These are phyloP conservation scores for Yamadazyma pseudoaaseri DNA, from an alignment of 1,139 yeast species.

Conservation along the genomic window DNA sequence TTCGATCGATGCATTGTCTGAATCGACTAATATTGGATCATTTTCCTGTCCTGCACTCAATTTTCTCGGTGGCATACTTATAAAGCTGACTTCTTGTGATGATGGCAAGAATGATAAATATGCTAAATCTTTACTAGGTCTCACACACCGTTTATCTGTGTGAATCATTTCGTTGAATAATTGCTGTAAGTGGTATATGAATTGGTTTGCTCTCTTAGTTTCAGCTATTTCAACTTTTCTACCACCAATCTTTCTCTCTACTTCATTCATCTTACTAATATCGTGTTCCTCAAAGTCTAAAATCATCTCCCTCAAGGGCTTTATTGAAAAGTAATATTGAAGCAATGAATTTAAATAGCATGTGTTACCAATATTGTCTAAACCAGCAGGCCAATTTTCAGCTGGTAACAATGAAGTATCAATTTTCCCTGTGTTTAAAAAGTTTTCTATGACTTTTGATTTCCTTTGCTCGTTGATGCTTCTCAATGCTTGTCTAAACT, in stretches of 20 bases:
- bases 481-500: conserved; percentile 50
- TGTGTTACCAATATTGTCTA: conserved; percentile 92
- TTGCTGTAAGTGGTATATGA: conserved; percentile 66
- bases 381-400: conserved; percentile 82
- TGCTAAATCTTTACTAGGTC: conserved; percentile 83
- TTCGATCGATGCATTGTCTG: conserved; percentile 8
- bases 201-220: conserved; percentile 77
- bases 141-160: conserved; percentile 61
- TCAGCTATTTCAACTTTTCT: conserved; percentile 72
- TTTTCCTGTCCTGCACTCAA: conserved; percentile 11
- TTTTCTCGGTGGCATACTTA: conserved; percentile 1
- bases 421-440: conserved; percentile 55
- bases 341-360: conserved; percentile 88
- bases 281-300: conserved; percentile 47
- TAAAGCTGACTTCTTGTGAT: conserved; percentile 63
- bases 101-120: conserved; percentile 83
- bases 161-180: conserved; percentile 70
- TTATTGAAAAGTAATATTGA: conserved; percentile 85
- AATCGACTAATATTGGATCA: conserved; percentile 13
- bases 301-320: conserved; percentile 73
- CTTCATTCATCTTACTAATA: conserved; percentile 16
- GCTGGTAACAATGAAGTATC: conserved; percentile 62
- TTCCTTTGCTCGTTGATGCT: conserved; percentile 47
- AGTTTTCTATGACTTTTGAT: conserved; percentile 53
- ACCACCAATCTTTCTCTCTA: conserved; percentile 76